These are phyloP conservation scores for Parmales sp. DNA, from an alignment of 108 stramenopile species.

Conservation along the genomic window DNA sequence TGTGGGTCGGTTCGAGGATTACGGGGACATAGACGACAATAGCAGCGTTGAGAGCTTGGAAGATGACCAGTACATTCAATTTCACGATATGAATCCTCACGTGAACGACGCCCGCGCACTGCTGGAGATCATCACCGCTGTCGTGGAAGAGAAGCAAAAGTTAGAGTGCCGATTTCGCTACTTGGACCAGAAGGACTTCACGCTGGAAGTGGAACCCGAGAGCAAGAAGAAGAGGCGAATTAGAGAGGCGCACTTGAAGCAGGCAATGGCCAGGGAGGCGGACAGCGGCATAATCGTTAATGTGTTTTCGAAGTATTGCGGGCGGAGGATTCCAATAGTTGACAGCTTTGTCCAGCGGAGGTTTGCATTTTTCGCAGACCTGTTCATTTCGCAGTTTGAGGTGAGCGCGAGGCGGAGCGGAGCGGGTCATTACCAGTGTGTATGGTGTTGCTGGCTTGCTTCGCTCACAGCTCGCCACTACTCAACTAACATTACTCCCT, in stretches of 20 bases:
- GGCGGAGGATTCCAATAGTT: neutral
- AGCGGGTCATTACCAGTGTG: too few species aligned
- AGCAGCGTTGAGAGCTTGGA: slow-evolving; percentile 5
- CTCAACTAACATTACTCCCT: too few species aligned
- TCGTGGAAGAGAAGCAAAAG: neutral
- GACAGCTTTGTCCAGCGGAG: neutral
- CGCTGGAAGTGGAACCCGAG: neutral
- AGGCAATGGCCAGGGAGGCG: neutral
- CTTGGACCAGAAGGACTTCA: neutral
- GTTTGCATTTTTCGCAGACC: neutral
- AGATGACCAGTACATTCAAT: neutral
- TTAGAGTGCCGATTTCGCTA: neutral
- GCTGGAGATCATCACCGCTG: neutral
- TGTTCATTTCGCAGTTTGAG: neutral
- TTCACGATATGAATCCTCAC: slow-evolving; percentile 3
- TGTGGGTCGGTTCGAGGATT: neutral
- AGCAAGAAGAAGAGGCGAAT: slow-evolving; percentile 10
- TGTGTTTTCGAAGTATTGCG: neutral
- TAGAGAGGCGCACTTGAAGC: neutral
- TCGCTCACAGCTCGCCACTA: too few species aligned
- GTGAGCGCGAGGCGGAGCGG: too few species aligned
- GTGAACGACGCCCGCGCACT: neutral
- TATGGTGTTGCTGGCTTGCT: too few species aligned
- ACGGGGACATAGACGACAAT: slow-evolving; percentile 12
- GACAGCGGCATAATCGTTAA: neutral